Conservation (phyloP, 352 stramenopile species). For the Phytophthora capsici region DNA sequence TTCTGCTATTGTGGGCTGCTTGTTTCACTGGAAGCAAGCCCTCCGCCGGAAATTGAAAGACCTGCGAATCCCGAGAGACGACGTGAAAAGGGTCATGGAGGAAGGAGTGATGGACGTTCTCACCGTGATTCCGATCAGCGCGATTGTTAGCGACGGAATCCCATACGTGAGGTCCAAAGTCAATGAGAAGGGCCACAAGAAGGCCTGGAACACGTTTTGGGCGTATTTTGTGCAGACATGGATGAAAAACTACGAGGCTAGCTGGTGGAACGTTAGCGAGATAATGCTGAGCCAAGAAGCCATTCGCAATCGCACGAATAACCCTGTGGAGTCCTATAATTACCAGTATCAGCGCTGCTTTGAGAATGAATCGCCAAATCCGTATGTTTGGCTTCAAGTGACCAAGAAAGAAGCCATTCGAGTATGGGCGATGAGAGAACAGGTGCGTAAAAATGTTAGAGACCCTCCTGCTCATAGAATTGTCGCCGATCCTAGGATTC, state of each 20-base stretch:
- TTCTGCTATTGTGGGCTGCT: not conserved
- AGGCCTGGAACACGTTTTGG: conserved; percentile 8
- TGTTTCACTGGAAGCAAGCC: conserved; percentile 16
- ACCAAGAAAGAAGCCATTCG: not conserved
- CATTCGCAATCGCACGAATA: conserved; percentile 11
- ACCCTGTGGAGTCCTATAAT: conserved; percentile 9
- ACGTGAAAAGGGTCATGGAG: not conserved
- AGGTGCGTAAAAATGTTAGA: not conserved
- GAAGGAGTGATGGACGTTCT: not conserved
- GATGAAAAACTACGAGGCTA: not conserved
- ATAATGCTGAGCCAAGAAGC: not conserved
- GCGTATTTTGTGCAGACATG: not conserved
- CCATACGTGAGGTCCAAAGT: no score
- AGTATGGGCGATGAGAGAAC: not conserved
- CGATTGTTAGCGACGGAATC: not conserved
- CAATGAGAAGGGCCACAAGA: not conserved
- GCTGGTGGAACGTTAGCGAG: conserved; percentile 6
- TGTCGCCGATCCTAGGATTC: not conserved
- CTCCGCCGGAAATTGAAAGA: not conserved
- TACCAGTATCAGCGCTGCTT: not conserved
- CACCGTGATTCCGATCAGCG: not conserved
- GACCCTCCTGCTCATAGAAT: not conserved
- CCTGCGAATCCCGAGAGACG: not conserved
- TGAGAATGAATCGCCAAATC: not conserved
- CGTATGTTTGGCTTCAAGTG: not conserved